phyloP scores from a whole-genome alignment of 257 asterid genomes.

The Misopates orontium region DNA sequence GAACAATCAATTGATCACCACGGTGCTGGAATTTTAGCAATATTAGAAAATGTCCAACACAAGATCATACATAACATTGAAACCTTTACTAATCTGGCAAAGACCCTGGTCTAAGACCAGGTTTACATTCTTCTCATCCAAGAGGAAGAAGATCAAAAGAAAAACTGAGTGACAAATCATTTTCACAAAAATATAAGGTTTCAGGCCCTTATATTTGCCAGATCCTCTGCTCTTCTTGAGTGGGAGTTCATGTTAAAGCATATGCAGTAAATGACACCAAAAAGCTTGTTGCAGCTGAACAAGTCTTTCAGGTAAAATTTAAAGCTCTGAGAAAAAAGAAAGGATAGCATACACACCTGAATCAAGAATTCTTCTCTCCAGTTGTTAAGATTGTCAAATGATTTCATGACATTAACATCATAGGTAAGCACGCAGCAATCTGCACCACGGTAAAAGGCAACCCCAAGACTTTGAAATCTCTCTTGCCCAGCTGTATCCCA shows the following conservation, averaged over 20 bases:
- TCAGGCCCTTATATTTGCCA: neutral
- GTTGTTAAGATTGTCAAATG: slow-evolving; percentile 87
- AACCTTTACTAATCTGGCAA: neutral
- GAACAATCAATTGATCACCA: slow-evolving; percentile 14
- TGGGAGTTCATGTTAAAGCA: slow-evolving; percentile 3
- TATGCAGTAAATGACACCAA: neutral
- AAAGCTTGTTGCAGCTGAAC: neutral
- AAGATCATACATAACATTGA: neutral
- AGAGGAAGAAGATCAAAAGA: neutral
- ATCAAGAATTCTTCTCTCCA: slow-evolving; percentile 98
- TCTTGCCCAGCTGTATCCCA: slow-evolving; percentile 99
- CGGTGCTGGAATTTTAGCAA: neutral
- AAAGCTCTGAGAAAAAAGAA: slow-evolving; percentile 14
- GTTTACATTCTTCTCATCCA: neutral
- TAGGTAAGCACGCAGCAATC: slow-evolving; percentile 98
- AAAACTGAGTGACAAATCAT: neutral
- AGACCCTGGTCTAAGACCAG: slow-evolving; percentile 15
- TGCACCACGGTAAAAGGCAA: slow-evolving; percentile 99
- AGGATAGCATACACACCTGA: slow-evolving; percentile 54
- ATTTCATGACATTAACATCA: slow-evolving; percentile 90
- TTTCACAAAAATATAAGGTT: slow-evolving; percentile 5
- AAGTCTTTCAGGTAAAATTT: neutral
- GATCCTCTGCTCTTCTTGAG: neutral
- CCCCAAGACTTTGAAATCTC: slow-evolving; percentile 99
- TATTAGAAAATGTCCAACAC: neutral